Conservation (phyloP, 2,329 filamentous ascomycete species). For the Paraphoma sp. region DNA sequence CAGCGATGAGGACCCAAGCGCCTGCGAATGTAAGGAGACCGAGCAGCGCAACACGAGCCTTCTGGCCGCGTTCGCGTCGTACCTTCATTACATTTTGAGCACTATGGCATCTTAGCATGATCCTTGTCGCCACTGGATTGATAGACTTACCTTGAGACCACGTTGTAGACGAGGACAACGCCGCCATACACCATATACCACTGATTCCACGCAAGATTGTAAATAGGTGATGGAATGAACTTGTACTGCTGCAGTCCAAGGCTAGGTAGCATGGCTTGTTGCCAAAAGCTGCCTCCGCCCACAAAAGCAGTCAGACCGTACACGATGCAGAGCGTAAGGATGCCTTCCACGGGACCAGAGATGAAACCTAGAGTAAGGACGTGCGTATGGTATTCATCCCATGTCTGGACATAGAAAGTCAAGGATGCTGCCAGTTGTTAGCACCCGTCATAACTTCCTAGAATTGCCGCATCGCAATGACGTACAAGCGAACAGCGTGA, state of each 20-base stretch:
- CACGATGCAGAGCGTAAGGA: slow-evolving; percentile 81
- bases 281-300: slow-evolving; percentile 93
- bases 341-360: slow-evolving; percentile 93
- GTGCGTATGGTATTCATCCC: slow-evolving; percentile 99
- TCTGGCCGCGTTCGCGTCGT: slow-evolving; percentile 75
- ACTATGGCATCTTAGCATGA: slow-evolving; percentile 49
- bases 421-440: slow-evolving; percentile 66
- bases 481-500: slow-evolving; percentile 80
- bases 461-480: neutral
- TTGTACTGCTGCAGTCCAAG: slow-evolving; percentile 70
- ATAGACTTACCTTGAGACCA: slow-evolving; percentile 65
- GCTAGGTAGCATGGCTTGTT: slow-evolving; percentile 76
- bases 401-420: slow-evolving; percentile 99
- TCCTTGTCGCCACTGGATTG: neutral
- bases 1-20: slow-evolving; percentile 77
- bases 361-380: slow-evolving; percentile 90
- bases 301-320: slow-evolving; percentile 84
- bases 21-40: slow-evolving; percentile 83
- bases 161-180: slow-evolving; percentile 84
- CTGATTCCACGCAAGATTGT: slow-evolving; percentile 84
- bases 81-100: slow-evolving; percentile 84
- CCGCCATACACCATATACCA: slow-evolving; percentile 91
- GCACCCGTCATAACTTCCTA: neutral
- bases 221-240: slow-evolving; percentile 73
- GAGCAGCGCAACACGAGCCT: slow-evolving; percentile 75